A percentile compares a stretch with the other conserved stretches of the same genome.
Conservation (phyloP, 129 eudicot genomes). For the Flaveria bidentis region DNA sequence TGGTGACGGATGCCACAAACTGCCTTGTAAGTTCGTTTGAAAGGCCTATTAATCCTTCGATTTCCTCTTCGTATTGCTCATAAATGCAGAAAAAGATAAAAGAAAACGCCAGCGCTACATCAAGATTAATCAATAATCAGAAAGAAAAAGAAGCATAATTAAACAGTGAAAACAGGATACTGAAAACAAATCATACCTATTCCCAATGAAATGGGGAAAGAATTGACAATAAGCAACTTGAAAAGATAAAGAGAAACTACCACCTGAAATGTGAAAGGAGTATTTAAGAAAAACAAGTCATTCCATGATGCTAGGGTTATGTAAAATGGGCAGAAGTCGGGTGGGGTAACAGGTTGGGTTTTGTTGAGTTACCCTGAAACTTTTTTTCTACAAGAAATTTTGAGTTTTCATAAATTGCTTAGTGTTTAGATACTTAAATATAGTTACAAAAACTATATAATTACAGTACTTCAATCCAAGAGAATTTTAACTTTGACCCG, state of each 20-base stretch:
- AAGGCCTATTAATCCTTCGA: constrained; percentile 49
- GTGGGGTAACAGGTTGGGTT: neutral
- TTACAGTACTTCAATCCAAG: too few relatives aligned
- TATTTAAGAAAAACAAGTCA: neutral
- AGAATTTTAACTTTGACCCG: too few relatives aligned
- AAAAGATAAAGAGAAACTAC: constrained; percentile 47
- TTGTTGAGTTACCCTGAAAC: too few relatives aligned
- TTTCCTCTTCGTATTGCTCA: constrained; percentile 82
- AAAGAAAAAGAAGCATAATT: neutral
- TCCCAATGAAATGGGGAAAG: constrained; percentile 60
- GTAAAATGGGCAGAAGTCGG: neutral
- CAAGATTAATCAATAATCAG: constrained; percentile 19
- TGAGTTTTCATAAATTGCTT: too few relatives aligned
- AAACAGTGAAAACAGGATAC: neutral
- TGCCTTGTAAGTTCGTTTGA: constrained; percentile 23
- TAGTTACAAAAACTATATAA: too few relatives aligned
- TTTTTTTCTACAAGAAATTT: neutral
- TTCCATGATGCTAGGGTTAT: neutral
- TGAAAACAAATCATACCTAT: constrained; percentile 47
- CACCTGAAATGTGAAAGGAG: constrained; percentile 53
- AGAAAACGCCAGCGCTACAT: constrained; percentile 68
- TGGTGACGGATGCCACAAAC: neutral
- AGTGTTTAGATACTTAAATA: too few relatives aligned
- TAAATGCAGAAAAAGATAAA: constrained; percentile 66
- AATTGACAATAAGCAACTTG: constrained; percentile 52